Evolutionary conservation across 768 basidiomycete genomes (phyloP), one percentile per base, ranked within the genome.

Genomic region (Austroboletus eburneus): DNA sequence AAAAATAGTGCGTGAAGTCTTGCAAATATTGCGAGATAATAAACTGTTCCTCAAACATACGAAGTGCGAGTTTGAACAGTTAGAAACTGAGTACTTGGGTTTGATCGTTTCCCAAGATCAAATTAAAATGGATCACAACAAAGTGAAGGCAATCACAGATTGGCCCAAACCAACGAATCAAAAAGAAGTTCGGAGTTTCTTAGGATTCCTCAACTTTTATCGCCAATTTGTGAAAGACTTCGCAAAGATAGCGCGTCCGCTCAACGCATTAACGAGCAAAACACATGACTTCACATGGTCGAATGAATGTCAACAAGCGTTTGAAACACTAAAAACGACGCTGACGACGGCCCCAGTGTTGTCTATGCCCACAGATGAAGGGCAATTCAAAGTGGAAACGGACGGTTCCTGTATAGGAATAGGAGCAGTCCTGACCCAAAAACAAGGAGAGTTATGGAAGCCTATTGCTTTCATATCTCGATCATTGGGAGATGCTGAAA

Each of bases 1-100:
- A 33, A 1, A 3, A 4, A 24, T 54, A 1, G 27, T 50, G 0
- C 0, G 0, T 0, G 9, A 51, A 5, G 50, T 46, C 0, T 9
- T 54, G 0, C 8, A 46, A 1, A 32, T 22, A 0, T 12, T 50
- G 0, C 0, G 10, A 0, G 23, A 47, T 0, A 46, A 49, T 10
- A 24, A 55, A 3, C 6, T 55, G 2, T 52, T 21, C 9, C 20
- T 52, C 0, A 45, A 48, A 24, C 35, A 35, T 2, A 18, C 9
- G 0, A 52, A 49, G 9, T 49, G 44, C 1, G 14, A 42, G 0
- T 27, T 27, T 27, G 27, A 27, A 27, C 5, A 27, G 27, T 6
- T 27, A 5, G 12, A 27, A 27, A 27, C 46, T 0, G 38, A 49
- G 12, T 53, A 43, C 1, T 21, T 53, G 0, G 40, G 37, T 2